Evolutionary conservation across 305 asterid genomes (phyloP).

Genomic region (Fraxinus ornus): DNA sequence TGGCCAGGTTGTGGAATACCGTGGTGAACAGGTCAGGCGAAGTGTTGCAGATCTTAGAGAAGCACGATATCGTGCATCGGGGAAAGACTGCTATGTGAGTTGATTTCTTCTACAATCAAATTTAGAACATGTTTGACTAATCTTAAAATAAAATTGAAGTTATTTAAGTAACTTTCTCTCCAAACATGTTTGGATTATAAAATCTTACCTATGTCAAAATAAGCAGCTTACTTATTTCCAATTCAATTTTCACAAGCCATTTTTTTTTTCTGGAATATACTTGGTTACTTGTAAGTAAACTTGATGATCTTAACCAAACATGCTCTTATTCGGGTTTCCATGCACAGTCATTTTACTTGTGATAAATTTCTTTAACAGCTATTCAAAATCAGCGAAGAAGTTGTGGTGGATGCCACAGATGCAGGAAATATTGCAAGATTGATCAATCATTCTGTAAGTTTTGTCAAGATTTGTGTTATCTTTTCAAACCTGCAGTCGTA

Average conservation of each 20-base stretch:
- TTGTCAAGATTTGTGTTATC: neutral
- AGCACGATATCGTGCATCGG: conserved; percentile 69
- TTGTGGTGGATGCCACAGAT: conserved; percentile 96
- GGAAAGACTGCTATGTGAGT: conserved; percentile 95
- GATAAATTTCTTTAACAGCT: conserved; percentile 47
- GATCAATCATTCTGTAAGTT: conserved; percentile 90
- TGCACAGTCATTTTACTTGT: neutral
- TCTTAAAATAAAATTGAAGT: neutral
- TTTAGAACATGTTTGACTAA: neutral
- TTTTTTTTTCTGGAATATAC: neutral
- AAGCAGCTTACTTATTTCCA: neutral
- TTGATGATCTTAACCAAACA: neutral
- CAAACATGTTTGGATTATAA: neutral
- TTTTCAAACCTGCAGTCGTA: neutral
- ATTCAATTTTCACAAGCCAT: neutral
- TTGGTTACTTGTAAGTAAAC: neutral
- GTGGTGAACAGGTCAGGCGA: conserved; percentile 96
- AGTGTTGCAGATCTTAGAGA: conserved; percentile 96
- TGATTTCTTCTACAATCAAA: neutral
- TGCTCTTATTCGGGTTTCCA: conserved; percentile 4
- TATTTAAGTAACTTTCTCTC: neutral
- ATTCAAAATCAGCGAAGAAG: conserved; percentile 96
- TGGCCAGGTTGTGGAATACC: conserved; percentile 93
- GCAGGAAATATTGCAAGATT: conserved; percentile 95
- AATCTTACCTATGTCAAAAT: neutral